Percentiles rank a stretch among this genome's conserved stretches.
These are phyloP conservation scores for Oryza meridionalis DNA, from an alignment of 176 grass and related monocot species.

Conservation along the genomic window DNA sequence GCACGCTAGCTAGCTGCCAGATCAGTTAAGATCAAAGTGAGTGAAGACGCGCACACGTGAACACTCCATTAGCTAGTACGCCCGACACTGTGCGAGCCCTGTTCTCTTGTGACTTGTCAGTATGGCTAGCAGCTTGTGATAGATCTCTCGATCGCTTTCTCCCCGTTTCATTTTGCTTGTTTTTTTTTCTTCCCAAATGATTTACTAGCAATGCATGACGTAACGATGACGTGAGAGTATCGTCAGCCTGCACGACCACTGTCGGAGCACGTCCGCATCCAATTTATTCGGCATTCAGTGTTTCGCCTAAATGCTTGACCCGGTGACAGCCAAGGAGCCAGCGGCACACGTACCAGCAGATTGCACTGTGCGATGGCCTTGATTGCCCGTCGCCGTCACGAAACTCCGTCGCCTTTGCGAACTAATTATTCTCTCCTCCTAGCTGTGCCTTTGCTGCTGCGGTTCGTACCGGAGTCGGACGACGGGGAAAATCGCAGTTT, in stretches of 20 bases:
- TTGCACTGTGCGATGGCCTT: not conserved
- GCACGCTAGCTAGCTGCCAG: conserved; percentile 2
- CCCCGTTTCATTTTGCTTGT: no score
- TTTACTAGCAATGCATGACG: not conserved
- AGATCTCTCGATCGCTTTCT: not conserved
- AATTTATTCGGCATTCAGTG: conserved; percentile 37
- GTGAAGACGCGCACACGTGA: conserved; percentile 40
- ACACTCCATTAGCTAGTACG: not conserved
- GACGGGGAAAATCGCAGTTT: not conserved
- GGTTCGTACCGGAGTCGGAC: not conserved
- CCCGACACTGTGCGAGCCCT: not conserved
- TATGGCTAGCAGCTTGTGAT: not conserved
- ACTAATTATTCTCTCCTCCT: not conserved
- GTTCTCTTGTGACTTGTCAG: not conserved
- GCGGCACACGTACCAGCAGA: not conserved
- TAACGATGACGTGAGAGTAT: conserved; percentile 10
- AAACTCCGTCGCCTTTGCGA: conserved; percentile 7
- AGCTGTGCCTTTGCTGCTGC: not conserved
- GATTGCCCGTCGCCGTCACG: conserved; percentile 20
- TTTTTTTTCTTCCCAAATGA: not conserved
- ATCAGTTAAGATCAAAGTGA: not conserved
- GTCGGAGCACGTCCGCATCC: conserved; percentile 42
- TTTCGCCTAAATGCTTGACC: conserved; percentile 33
- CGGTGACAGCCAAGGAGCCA: conserved; percentile 24
- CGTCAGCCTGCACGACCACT: conserved; percentile 33